A percentile compares a stretch with the other conserved stretches of the same genome.
phyloP scores from a whole-genome alignment of 2,329 filamentous ascomycete species.

The Arthrobotrys conoides region DNA sequence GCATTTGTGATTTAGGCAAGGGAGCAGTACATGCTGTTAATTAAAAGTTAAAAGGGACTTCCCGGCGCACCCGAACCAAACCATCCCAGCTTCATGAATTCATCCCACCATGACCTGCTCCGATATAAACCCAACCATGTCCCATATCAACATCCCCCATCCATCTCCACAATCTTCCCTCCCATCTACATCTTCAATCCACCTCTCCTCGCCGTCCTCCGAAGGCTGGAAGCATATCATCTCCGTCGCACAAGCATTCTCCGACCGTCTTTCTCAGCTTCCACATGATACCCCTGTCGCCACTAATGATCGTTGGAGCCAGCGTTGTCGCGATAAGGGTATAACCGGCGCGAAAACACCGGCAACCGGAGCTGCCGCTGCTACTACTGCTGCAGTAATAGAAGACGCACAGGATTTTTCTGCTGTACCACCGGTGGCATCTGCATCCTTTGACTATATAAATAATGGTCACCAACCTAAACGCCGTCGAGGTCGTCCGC shows the following conservation, averaged over 20 bases:
- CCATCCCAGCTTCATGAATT: slow-evolving; percentile 8
- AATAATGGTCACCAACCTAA: not conserved
- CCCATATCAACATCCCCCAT: slow-evolving; percentile 37
- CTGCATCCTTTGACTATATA: not conserved
- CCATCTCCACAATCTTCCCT: slow-evolving; percentile 37
- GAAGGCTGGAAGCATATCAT: slow-evolving; percentile 51
- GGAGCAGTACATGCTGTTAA: too few species aligned
- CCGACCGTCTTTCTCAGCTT: slow-evolving; percentile 33
- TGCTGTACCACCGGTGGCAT: not conserved
- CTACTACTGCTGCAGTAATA: not conserved
- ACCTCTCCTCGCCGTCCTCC: slow-evolving; percentile 19
- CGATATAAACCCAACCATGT: slow-evolving; percentile 13
- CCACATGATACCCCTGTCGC: slow-evolving; percentile 20
- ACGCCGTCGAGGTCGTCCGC: slow-evolving; percentile 24
- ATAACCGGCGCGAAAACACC: slow-evolving; percentile 1
- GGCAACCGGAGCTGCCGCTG: not conserved
- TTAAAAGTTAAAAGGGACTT: not conserved
- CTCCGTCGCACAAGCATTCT: slow-evolving; percentile 50
- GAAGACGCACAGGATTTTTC: not conserved
- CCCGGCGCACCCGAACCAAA: not conserved
- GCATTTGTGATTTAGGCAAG: too few species aligned
- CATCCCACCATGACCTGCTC: slow-evolving; percentile 3
- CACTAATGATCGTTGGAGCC: slow-evolving; percentile 6
- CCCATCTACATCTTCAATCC: slow-evolving; percentile 30
- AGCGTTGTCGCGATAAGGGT: slow-evolving; percentile 25